Conservation (phyloP, 805 yeast genomes). For the Ogataea wickerhamii region DNA sequence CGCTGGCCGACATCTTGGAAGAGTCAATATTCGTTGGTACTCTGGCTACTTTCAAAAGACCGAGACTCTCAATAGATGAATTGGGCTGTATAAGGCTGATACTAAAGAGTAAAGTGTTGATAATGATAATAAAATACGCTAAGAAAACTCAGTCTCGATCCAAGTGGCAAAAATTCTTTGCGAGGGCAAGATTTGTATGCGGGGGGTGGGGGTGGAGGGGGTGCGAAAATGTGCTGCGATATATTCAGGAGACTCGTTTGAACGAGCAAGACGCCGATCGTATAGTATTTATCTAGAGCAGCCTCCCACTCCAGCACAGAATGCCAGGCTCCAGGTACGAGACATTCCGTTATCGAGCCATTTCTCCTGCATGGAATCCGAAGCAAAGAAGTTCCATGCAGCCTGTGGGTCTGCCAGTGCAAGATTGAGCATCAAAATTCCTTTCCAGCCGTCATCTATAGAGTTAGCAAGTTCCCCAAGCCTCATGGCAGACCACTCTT, state of each 20-base stretch:
- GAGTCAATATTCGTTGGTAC: too few species aligned
- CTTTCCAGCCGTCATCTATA: constrained; percentile 62
- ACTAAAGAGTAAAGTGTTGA: not conserved
- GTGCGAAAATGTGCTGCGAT: too few species aligned
- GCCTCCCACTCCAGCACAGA: constrained; percentile 48
- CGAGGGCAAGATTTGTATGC: too few species aligned
- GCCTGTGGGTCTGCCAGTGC: constrained; percentile 42
- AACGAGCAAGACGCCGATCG: too few species aligned
- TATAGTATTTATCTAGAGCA: too few species aligned
- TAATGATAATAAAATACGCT: not conserved
- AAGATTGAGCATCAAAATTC: constrained; percentile 44
- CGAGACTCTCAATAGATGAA: too few species aligned
- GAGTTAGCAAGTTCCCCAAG: constrained; percentile 34
- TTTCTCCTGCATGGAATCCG: constrained; percentile 27
- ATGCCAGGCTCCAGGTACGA: constrained; percentile 59
- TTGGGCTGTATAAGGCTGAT: too few species aligned
- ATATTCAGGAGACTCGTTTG: too few species aligned
- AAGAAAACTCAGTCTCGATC: not conserved
- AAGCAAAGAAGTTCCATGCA: constrained; percentile 42
- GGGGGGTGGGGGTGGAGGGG: too few species aligned
- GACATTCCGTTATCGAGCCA: constrained; percentile 62
- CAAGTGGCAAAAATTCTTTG: not conserved
- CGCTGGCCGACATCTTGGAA: constrained; percentile 4
- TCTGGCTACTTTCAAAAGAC: too few species aligned
- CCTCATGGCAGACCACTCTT: constrained; percentile 39